These are phyloP conservation scores for Fomitopsis betulina DNA, from an alignment of 1,284 basidiomycete genomes.

Conservation along the genomic window DNA sequence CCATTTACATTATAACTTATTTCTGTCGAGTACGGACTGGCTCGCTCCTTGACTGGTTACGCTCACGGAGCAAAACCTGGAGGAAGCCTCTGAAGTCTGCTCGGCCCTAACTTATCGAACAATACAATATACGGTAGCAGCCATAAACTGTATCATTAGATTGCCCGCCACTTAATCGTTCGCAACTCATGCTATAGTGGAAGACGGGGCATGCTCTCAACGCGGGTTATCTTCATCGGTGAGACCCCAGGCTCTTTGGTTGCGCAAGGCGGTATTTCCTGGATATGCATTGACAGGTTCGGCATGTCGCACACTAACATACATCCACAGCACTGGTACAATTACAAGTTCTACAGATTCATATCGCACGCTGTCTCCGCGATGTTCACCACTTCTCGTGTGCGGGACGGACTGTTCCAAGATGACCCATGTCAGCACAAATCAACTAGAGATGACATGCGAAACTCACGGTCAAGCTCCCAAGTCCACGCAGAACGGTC, in stretches of 20 bases:
- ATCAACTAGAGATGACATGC: too few species aligned
- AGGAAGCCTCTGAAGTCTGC: neutral
- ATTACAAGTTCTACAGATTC: neutral
- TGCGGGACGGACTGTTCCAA: slow-evolving; percentile 8
- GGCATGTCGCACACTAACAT: neutral
- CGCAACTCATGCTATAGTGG: neutral
- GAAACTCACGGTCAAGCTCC: slow-evolving; percentile 39
- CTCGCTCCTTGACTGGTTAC: neutral
- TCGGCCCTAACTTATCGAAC: neutral
- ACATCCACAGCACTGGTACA: neutral
- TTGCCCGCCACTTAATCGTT: neutral
- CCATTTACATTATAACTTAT: slow-evolving; percentile 3
- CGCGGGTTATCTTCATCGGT: too few species aligned
- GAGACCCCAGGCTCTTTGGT: too few species aligned
- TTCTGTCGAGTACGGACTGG: slow-evolving; percentile 5
- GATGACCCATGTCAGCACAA: neutral
- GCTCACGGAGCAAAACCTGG: neutral
- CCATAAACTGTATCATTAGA: neutral
- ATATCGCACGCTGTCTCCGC: neutral
- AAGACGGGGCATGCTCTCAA: neutral
- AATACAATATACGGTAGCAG: neutral
- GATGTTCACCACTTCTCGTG: slow-evolving; percentile 19
- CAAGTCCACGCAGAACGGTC: slow-evolving; percentile 45
- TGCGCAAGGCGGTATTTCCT: too few species aligned
- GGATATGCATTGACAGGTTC: neutral